Evolutionary conservation across 2,329 filamentous ascomycete species (phyloP), one percentile per base, ranked within the genome.

Genomic region (Venturia asperata): DNA sequence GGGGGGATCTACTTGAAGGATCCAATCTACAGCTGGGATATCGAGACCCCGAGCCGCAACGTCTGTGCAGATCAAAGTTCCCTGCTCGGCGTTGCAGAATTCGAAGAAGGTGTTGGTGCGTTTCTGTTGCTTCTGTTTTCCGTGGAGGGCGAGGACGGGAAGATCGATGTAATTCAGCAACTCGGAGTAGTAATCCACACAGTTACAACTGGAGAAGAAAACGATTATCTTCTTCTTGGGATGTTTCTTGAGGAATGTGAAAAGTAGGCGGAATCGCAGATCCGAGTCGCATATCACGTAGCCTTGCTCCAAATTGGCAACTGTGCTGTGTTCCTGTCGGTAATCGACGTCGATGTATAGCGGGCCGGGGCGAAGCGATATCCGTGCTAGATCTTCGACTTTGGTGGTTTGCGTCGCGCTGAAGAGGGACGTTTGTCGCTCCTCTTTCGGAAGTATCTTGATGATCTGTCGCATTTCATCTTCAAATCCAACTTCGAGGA

Each of bases 71-170:
- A 99, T 94, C 64, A 99, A 78, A 0, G 90, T 96, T 30, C 93
- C 94, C 69, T 89, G 85, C 69, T 87, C 87, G 21, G 92, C 88
- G 72, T 92, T 92, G 73, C 86, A 88, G 75, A 99, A 99, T 75
- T 97, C 93, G 76, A 97, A 99, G 76, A 99, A 99, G 0, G 92
- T 96, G 74, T 95, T 96, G 30, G 94, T 99, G n/a, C 94, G 90
- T 77, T 96, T 96, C 78, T 97, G 92, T 78, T 99, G 94, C 79
- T 99, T 99, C 78, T 96, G 91, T 79, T 99, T 97, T 42, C 75
- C 94, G 76, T 95, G 91, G 9, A 96, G 82, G 70, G 91, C 89
- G 55, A 96, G 83, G 2, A 95, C 90, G 5, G 90, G 92, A 49
- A 97, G 83, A 76, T 97, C 94, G 72, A 97, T 97, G 79, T 96